These are phyloP conservation scores for Akanthomyces muscarius DNA, from an alignment of 2,329 filamentous ascomycete genomes.

Conservation along the genomic window DNA sequence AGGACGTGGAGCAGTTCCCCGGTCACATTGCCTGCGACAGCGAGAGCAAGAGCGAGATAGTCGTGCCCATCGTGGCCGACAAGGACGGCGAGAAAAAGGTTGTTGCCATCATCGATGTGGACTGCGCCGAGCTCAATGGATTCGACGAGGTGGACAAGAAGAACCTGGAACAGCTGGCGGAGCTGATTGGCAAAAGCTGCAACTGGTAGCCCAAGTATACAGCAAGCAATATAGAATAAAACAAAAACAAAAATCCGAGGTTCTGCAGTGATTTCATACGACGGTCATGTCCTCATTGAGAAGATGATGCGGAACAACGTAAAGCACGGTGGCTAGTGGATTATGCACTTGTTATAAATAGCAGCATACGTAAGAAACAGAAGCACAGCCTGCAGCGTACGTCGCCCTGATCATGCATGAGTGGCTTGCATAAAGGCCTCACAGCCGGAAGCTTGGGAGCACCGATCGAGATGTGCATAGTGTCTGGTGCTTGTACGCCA, in stretches of 20 bases:
- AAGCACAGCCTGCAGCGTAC: conserved; percentile 1
- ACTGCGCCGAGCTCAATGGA: conserved; percentile 63
- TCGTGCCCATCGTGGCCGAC: conserved; percentile 62
- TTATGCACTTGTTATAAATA: not conserved
- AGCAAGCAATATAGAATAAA: not conserved
- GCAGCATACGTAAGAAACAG: conserved; percentile 1
- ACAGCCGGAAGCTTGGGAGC: not conserved
- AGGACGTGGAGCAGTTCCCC: conserved; percentile 69
- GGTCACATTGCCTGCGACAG: conserved; percentile 81
- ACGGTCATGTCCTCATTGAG: not conserved
- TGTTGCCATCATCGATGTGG: conserved; percentile 75
- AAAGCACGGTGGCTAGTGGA: not conserved
- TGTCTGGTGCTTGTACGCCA: not conserved
- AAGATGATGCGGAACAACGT: not conserved
- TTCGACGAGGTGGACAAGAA: conserved; percentile 66
- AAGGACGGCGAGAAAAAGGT: conserved; percentile 40
- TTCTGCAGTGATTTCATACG: not conserved
- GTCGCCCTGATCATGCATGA: not conserved
- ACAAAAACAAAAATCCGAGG: not conserved
- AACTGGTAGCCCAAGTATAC: conserved; percentile 52
- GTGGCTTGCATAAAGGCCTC: not conserved
- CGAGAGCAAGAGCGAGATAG: conserved; percentile 73
- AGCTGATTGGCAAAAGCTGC: conserved; percentile 55
- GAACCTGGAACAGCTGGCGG: conserved; percentile 63
- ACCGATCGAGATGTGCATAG: conserved; percentile 10